Evolutionary conservation across 2,329 filamentous ascomycete species (phyloP).

Genomic region (Grosmannia clavigera): DNA sequence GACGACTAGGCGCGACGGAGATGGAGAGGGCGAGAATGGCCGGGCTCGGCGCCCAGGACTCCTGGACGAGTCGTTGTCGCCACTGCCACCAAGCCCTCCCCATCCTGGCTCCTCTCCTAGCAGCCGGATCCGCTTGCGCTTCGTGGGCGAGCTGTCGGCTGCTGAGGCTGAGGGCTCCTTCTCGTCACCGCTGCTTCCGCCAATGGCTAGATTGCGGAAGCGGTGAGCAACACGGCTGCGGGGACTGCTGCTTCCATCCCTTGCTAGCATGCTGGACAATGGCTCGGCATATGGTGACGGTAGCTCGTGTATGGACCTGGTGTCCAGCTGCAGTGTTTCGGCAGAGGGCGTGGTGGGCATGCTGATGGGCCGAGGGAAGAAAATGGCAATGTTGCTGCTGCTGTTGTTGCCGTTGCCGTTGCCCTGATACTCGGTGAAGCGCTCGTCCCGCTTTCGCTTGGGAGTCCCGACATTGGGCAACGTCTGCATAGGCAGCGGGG

Average conservation of each 20-base stretch:
- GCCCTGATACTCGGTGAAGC: background rate
- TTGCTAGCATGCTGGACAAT: background rate
- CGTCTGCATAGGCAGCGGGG: background rate
- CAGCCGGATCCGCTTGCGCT: slow-evolving; percentile 7
- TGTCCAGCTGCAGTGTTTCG: background rate
- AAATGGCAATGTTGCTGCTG: background rate
- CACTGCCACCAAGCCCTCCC: background rate
- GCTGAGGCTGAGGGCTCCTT: background rate
- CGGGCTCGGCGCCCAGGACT: background rate
- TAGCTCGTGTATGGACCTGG: background rate
- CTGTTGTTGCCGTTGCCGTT: background rate
- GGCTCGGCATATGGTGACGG: background rate
- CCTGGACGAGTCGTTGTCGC: no score
- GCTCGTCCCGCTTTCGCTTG: slow-evolving; percentile 1
- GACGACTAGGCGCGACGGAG: slow-evolving; percentile 18
- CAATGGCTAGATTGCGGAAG: slow-evolving; percentile 38
- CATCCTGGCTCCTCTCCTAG: background rate
- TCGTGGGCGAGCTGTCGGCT: background rate
- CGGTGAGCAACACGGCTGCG: slow-evolving; percentile 37
- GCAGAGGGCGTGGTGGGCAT: background rate
- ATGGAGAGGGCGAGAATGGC: background rate
- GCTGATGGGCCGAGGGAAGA: background rate
- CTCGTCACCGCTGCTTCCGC: background rate
- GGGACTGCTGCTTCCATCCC: slow-evolving; percentile 39
- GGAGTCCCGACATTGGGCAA: background rate